Evolutionary conservation across 768 basidiomycete species (phyloP).

Genomic region (Stropharia rugosoannulata): DNA sequence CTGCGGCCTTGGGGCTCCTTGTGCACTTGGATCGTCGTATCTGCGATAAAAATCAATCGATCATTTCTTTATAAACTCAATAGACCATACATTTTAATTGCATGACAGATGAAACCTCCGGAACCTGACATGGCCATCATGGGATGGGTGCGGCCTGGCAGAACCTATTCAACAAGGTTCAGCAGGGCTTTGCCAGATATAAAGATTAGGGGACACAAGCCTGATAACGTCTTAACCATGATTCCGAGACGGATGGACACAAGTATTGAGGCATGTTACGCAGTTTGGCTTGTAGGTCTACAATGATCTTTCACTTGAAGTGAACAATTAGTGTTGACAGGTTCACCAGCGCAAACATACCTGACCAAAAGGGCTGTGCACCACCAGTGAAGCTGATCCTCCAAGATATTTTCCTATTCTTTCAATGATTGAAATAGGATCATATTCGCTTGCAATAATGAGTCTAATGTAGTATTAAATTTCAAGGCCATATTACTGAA

Average conservation of each 20-base stretch:
- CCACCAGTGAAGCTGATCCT: conserved; percentile 84
- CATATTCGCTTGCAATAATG: conserved; percentile 81
- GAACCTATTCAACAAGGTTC: conserved; percentile 38
- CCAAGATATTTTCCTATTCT: conserved; percentile 72
- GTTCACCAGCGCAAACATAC: conserved; percentile 32
- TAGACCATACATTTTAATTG: conserved; percentile 73
- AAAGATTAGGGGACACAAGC: conserved; percentile 23
- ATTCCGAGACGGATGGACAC: conserved; percentile 78
- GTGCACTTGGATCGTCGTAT: conserved; percentile 65
- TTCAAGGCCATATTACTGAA: not conserved
- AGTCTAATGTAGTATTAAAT: conserved; percentile 50
- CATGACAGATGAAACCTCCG: conserved; percentile 84
- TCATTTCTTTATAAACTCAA: not conserved
- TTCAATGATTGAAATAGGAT: conserved; percentile 78
- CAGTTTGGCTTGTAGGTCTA: conserved; percentile 72
- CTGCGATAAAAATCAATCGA: conserved; percentile 29
- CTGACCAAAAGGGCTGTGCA: conserved; percentile 82
- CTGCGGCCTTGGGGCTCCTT: conserved; percentile 49
- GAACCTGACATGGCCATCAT: conserved; percentile 88
- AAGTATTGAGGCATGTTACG: conserved; percentile 68
- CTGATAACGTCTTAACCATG: conserved; percentile 89
- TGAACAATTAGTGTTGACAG: not conserved
- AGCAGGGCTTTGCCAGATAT: no score
- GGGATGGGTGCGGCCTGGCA: conserved; percentile 97
- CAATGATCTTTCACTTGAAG: conserved; percentile 52